These are phyloP conservation scores for Macrophomina tecta DNA, from an alignment of 2,329 filamentous ascomycete genomes.

Conservation along the genomic window DNA sequence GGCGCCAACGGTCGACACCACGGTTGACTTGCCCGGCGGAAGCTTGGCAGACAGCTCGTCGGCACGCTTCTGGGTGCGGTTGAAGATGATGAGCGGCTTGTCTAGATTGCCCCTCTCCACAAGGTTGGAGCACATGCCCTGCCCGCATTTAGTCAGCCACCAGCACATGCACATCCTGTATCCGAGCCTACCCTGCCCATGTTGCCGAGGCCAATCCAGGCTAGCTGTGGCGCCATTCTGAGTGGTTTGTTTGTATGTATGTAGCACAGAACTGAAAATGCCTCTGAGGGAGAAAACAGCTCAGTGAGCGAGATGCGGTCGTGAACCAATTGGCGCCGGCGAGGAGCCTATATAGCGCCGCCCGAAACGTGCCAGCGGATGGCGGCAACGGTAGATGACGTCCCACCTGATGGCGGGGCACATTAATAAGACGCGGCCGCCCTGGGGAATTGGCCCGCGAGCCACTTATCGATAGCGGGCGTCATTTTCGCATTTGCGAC, in stretches of 20 bases:
- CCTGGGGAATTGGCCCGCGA: not conserved
- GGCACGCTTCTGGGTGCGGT: slow-evolving; percentile 73
- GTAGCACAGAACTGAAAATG: not conserved
- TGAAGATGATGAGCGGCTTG: slow-evolving; percentile 77
- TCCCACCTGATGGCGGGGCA: slow-evolving; percentile 5
- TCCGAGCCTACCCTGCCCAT: slow-evolving; percentile 73
- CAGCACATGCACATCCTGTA: not conserved
- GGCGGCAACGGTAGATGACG: not conserved
- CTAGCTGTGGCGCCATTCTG: slow-evolving; percentile 59
- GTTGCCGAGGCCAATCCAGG: slow-evolving; percentile 86
- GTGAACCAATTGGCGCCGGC: not conserved
- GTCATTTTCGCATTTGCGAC: slow-evolving; percentile 13
- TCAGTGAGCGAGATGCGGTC: not conserved
- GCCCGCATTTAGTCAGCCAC: not conserved
- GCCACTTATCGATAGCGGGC: slow-evolving; percentile 25
- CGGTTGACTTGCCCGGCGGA: slow-evolving; percentile 65
- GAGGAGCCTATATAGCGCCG: slow-evolving; percentile 9
- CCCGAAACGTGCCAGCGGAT: not conserved
- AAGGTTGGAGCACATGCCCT: slow-evolving; percentile 87
- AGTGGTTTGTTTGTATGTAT: not conserved
- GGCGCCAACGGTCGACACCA: slow-evolving; percentile 68
- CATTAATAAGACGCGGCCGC: not conserved
- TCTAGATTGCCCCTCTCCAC: slow-evolving; percentile 76
- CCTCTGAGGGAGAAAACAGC: not conserved
- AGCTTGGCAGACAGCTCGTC: slow-evolving; percentile 68